These are phyloP conservation scores for Pleurozium schreberi DNA, from an alignment of 225 moss, liverwort and hornwort species.

Conservation along the genomic window DNA sequence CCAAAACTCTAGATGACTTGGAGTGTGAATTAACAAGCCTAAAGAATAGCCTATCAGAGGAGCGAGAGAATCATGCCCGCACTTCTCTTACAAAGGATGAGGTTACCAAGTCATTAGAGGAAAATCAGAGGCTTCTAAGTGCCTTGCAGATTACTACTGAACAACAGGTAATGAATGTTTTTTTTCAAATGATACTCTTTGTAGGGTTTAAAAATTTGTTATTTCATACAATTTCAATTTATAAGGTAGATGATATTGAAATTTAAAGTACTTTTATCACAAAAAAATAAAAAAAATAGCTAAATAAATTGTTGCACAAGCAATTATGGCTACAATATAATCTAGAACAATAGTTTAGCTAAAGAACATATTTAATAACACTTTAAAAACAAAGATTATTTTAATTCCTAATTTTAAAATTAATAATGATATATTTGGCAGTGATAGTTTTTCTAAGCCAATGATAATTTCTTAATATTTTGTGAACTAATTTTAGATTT, in stretches of 20 bases:
- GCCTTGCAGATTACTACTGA: constrained; percentile 17
- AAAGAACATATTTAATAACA: too few relatives aligned
- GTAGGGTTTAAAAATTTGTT: neutral
- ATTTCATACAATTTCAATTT: neutral
- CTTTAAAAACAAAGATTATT: neutral
- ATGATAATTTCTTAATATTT: neutral
- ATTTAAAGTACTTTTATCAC: neutral
- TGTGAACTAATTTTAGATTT: neutral
- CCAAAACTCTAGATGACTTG: constrained; percentile 22
- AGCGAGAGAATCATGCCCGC: constrained; percentile 23
- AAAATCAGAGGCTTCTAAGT: constrained; percentile 36
- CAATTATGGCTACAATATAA: neutral
- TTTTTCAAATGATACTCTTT: neutral
- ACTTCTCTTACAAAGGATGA: constrained; percentile 33
- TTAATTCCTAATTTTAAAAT: neutral
- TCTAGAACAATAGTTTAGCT: fast-evolving
- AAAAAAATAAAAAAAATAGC: neutral
- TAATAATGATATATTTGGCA: neutral
- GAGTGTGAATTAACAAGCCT: constrained; percentile 29
- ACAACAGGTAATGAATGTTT: constrained; percentile 28
- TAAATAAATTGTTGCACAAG: neutral
- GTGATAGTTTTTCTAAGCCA: neutral
- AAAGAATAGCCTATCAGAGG: constrained; percentile 25
- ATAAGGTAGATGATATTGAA: neutral
- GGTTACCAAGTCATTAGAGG: constrained; percentile 17